Conservation (phyloP, 306 rosid genomes). For the Carpinus viminea region DNA sequence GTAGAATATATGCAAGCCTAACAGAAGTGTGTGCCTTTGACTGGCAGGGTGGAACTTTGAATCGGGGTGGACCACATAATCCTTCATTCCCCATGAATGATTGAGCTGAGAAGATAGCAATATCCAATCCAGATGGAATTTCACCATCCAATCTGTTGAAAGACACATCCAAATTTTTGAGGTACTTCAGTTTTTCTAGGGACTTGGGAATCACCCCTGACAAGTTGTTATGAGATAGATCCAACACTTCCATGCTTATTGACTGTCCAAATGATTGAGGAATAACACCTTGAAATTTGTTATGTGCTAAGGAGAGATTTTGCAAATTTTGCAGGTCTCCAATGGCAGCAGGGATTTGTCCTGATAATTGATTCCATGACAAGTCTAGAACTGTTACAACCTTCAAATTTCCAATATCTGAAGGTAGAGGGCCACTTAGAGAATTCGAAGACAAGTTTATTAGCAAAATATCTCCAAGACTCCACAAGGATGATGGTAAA, state of each 20-base stretch:
- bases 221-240: conserved; percentile 27
- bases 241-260: conserved; percentile 24
- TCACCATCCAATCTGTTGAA: conserved; percentile 35
- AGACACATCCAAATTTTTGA: conserved; percentile 23
- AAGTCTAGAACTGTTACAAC: conserved; percentile 11
- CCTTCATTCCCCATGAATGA: conserved; percentile 32
- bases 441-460: conserved; percentile 20
- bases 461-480: conserved; percentile 1
- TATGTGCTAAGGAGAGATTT: conserved; percentile 24
- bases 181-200: conserved; percentile 5
- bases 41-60: conserved; percentile 23
- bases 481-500: conserved; percentile 14
- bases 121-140: conserved; percentile 26
- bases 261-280: conserved; percentile 34
- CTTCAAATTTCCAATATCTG: conserved; percentile 16
- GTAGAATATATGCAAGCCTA: background rate
- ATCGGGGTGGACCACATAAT: conserved; percentile 26
- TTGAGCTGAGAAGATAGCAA: conserved; percentile 17
- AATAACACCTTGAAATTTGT: conserved; percentile 32
- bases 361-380: conserved; percentile 28
- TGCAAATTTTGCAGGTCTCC: conserved; percentile 16
- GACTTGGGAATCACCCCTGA: conserved; percentile 34
- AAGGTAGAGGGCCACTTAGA: conserved; percentile 26
- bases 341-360: conserved; percentile 26
- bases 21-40: background rate